Evolutionary conservation across 371 early-diverging fungal species (phyloP), one percentile per base, ranked within the genome.

Genomic region (Chytridium lagenaria): DNA sequence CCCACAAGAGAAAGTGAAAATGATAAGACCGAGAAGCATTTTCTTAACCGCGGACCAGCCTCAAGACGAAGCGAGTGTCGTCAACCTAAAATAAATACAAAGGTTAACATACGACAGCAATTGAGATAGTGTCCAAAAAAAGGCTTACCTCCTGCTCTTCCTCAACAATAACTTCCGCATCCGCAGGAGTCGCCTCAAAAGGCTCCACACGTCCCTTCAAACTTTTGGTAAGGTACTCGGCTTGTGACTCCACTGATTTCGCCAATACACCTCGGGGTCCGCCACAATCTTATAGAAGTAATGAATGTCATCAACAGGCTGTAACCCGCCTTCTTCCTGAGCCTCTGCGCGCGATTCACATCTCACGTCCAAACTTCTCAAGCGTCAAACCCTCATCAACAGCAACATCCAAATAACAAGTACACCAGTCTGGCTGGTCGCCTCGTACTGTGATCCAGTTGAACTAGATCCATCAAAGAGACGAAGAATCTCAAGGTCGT

Each of bases 281-380:
- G 88, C 81, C 12, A 83, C 84, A 67, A 97, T 84, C 70, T 90
- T 81, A 78, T 90, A 92, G 81, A 91, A 92, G 89, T 92, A 92
- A 70, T 83, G 76, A 71, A 97, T 92, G 57, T 91, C 90, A 80
- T 98, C 98, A 23, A 92, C 92, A 1, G 96, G 92, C 80, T 91
- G 87, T 73, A 98, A 85, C 40, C 88, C 90, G 91, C 90, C 80
- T 95, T 95, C 90, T 99, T 99, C 80, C 99, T 91, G 74, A 98
- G 84, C 77, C 97, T 93, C 87, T 99, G 99, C 26, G 99, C 93
- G 77, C 99, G 93, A 89, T 98, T 99, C 76, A 98, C 92, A 99
- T 84, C 86, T 99, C 99, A 76, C 99, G 91, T 28, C 99, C 99
- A 67, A 92, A 72, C 71, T 97, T 98, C 84, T 98, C 98, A 75